phyloP scores from a whole-genome alignment of 805 yeast genomes.

The Saccharomycopsis babjevae region DNA sequence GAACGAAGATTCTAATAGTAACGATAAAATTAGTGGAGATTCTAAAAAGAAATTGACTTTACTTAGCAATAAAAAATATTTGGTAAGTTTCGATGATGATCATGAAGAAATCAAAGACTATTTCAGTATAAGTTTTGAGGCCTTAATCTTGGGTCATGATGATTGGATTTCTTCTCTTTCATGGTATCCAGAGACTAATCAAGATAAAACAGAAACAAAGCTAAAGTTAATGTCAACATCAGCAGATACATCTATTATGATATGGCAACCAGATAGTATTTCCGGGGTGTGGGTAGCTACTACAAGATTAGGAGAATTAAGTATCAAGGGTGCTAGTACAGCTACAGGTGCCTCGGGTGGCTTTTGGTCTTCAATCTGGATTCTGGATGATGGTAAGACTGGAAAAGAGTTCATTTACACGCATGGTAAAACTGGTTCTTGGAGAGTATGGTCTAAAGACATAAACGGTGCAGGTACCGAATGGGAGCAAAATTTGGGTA shows the following conservation, averaged over 20 bases:
- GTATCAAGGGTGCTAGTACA: constrained; percentile 94
- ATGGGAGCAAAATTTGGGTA: constrained; percentile 35
- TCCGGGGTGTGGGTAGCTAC: constrained; percentile 88
- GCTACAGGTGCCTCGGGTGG: constrained; percentile 93
- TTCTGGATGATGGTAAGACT: constrained; percentile 27
- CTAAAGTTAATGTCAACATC: constrained; percentile 69
- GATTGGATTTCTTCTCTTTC: constrained; percentile 86
- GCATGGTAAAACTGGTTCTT: constrained; percentile 86
- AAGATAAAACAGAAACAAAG: constrained; percentile 16
- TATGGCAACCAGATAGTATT: constrained; percentile 81
- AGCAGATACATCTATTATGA: constrained; percentile 86
- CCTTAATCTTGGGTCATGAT: constrained; percentile 94
- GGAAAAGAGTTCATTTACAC: constrained; percentile 52
- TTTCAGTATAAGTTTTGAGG: constrained; percentile 66
- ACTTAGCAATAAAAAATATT: constrained; percentile 64
- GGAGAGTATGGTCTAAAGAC: constrained; percentile 58
- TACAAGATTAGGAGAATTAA: constrained; percentile 78
- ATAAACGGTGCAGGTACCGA: constrained; percentile 35
- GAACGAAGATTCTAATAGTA: constrained; percentile 37
- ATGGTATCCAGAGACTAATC: constrained; percentile 56
- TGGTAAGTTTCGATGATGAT: constrained; percentile 33
- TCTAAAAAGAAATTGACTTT: constrained; percentile 35
- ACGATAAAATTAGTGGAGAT: constrained; percentile 37
- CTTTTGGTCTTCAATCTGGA: constrained; percentile 66
- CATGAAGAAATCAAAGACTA: constrained; percentile 26